Evolutionary conservation across 768 basidiomycete species (phyloP).

Genomic region (Termitomyces sp.): DNA sequence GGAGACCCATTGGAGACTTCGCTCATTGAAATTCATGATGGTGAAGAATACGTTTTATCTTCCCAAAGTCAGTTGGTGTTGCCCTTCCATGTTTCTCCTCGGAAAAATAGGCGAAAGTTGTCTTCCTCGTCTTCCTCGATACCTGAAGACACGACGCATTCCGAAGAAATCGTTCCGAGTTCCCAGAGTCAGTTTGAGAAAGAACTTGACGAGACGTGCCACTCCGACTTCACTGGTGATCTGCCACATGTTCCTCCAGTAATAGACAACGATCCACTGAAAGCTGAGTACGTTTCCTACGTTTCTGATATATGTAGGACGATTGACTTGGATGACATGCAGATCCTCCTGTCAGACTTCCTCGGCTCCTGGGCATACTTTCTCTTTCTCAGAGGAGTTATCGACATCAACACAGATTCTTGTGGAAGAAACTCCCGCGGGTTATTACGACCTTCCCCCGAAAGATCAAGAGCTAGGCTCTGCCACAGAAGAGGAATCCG

Average conservation of each 20-base stretch:
- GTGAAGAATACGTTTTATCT: constrained; percentile 21
- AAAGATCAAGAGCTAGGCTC: constrained; percentile 14
- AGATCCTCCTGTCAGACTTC: not conserved
- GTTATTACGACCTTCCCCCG: constrained; percentile 11
- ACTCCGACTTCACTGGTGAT: constrained; percentile 1
- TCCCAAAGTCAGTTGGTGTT: constrained; percentile 29
- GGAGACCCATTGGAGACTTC: not conserved
- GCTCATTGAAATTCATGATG: constrained; percentile 4
- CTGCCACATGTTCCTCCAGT: not conserved
- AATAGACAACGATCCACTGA: not conserved
- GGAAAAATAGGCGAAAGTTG: constrained; percentile 6
- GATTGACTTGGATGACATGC: not conserved
- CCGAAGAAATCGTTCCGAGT: constrained; percentile 32
- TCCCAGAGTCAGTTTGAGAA: constrained; percentile 38
- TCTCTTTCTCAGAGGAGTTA: not conserved
- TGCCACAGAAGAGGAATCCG: constrained; percentile 33
- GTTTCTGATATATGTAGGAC: not conserved
- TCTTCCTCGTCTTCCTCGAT: constrained; percentile 2
- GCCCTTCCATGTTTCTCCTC: constrained; percentile 17
- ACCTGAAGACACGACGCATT: not conserved
- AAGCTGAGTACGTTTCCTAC: not conserved
- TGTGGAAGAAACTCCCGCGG: constrained; percentile 6
- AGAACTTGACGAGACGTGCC: constrained; percentile 21
- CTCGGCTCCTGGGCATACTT: not conserved
- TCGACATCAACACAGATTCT: constrained; percentile 2